Conservation (phyloP, 1,139 yeast genomes). For the Kodamaea suecica region DNA sequence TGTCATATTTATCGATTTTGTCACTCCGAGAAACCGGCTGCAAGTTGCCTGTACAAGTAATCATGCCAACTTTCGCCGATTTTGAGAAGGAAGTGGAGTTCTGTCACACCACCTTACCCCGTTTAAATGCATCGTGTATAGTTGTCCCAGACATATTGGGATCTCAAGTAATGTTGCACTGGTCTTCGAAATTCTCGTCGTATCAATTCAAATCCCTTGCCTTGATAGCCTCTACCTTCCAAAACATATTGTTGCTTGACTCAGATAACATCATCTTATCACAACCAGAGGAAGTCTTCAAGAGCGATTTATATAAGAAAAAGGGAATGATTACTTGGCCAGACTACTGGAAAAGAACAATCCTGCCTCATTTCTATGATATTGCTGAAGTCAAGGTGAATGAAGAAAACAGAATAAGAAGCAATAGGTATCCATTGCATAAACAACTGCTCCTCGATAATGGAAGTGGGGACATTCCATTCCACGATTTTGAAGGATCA, state of each 20-base stretch:
- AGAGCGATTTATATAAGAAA: conserved; percentile 49
- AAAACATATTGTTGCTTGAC: conserved; percentile 40
- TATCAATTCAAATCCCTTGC: conserved; percentile 45
- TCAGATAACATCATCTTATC: conserved; percentile 39
- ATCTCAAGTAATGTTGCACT: conserved; percentile 30
- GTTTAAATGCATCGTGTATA: conserved; percentile 18
- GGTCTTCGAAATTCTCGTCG: conserved; percentile 26
- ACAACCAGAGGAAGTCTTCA: conserved; percentile 45
- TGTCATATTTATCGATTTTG: conserved; percentile 34
- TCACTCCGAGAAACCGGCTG: conserved; percentile 37
- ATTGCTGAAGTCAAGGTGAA: conserved; percentile 54
- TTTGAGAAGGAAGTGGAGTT: conserved; percentile 19
- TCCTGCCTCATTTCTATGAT: conserved; percentile 64
- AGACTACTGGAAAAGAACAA: conserved; percentile 76
- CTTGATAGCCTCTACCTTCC: conserved; percentile 38
- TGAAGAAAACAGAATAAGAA: conserved; percentile 24
- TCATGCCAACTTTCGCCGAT: conserved; percentile 34
- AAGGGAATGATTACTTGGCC: conserved; percentile 76
- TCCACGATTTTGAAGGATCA: conserved; percentile 54
- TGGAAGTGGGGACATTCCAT: conserved; percentile 19
- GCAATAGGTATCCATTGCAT: conserved; percentile 14
- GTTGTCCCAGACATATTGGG: conserved; percentile 36
- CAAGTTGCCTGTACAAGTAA: conserved; percentile 35
- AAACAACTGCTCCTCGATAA: neutral
- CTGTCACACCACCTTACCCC: conserved; percentile 16